These are phyloP conservation scores for Cyanidioschyzon merolae DNA, from an alignment of 23 red algal species.

Conservation along the genomic window DNA sequence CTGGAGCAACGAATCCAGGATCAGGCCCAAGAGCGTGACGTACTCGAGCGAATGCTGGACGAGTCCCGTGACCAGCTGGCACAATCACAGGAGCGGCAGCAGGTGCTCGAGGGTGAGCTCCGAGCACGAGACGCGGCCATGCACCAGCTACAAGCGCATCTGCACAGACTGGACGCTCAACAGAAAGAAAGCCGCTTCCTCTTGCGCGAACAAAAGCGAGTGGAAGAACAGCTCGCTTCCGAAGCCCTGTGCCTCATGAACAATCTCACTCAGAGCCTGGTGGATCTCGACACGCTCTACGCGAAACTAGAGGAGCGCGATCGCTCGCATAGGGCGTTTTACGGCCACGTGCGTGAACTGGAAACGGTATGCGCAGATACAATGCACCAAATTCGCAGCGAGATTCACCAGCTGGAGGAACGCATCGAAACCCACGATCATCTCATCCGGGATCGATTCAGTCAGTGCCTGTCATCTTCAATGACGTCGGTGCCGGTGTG, in stretches of 20 bases:
- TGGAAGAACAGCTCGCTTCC: slow-evolving; percentile 2
- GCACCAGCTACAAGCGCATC: not conserved
- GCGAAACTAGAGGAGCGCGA: not conserved
- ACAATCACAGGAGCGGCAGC: not conserved
- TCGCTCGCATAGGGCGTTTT: not conserved
- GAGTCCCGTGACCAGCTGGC: not conserved
- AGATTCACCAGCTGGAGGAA: not conserved
- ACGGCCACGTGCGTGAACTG: not conserved
- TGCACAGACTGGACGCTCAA: not conserved
- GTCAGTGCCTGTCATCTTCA: too few relatives aligned
- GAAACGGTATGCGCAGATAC: not conserved
- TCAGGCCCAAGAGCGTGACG: slow-evolving; percentile 7
- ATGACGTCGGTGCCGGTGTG: too few relatives aligned
- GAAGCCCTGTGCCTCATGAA: slow-evolving; percentile 14
- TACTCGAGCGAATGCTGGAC: slow-evolving; percentile 1
- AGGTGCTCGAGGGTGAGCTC: not conserved
- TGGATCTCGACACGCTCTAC: not conserved
- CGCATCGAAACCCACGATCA: not conserved
- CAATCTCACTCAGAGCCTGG: slow-evolving; percentile 2
- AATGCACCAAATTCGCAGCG: not conserved
- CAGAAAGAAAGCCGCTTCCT: slow-evolving; percentile 20
- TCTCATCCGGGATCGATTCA: too few relatives aligned
- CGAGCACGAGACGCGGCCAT: not conserved
- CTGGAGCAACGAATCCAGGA: slow-evolving; percentile 18
- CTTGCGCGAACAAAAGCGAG: not conserved